Evolutionary conservation across 202 grass and related monocot genomes (phyloP).

Genomic region (Setaria italica): DNA sequence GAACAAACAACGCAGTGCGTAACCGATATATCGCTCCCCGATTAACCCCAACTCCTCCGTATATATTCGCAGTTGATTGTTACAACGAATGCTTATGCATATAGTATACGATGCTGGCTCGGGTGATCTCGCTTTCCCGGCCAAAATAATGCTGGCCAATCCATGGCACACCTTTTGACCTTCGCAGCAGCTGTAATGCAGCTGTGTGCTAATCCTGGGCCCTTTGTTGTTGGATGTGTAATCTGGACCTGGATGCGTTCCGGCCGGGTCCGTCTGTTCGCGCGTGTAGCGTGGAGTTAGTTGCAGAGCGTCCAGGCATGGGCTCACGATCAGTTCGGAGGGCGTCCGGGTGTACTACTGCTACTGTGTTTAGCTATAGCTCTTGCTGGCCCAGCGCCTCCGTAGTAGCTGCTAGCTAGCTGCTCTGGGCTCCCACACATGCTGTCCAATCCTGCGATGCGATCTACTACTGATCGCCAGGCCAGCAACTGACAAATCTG

Average conservation of each 20-base stretch:
- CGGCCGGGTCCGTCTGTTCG: no score
- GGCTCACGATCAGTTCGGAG: no score
- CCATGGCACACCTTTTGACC: background rate
- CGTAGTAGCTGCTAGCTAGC: background rate
- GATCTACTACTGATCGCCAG: no score
- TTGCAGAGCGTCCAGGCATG: no score
- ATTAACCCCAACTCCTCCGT: background rate
- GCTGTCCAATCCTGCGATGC: background rate
- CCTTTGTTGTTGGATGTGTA: background rate
- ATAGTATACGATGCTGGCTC: background rate
- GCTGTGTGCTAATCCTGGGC: background rate
- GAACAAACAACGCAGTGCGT: background rate
- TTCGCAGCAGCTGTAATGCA: background rate
- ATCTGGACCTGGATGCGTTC: no score
- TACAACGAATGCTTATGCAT: background rate
- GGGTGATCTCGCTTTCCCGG: slow-evolving; percentile 18
- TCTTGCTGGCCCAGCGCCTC: no score
- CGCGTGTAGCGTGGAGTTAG: no score
- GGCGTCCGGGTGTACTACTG: no score
- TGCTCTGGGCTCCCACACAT: background rate
- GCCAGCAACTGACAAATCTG: background rate
- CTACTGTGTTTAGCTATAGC: no score
- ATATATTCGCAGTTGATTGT: slow-evolving; percentile 12
- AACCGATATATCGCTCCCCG: background rate
- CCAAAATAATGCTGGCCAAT: slow-evolving; percentile 27